Evolutionary conservation across 768 basidiomycete genomes (phyloP), one percentile per base, ranked within the genome.

Genomic region (Suillus placidus): DNA sequence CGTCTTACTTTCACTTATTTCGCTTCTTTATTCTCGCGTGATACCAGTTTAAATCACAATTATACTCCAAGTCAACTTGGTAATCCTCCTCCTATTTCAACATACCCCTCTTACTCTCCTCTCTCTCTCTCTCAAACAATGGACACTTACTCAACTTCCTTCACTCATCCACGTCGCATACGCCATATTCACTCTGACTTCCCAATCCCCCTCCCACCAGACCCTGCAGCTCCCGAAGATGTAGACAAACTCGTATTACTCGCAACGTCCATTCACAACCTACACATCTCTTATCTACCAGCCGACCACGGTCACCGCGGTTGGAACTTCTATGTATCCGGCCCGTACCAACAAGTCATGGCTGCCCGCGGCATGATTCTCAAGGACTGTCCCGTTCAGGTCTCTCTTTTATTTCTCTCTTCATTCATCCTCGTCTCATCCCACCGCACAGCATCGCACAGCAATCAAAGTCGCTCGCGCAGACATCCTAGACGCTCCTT

Each of bases 111-210:
- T 35, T 55, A 54, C 49, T 63, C 49, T 63, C 51, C 52, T 66
- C 60, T 65, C 54, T 37, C 32, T 37, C 20, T 37, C 43, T 18
- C 65, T 67, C 67, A 35, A 56, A 65, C 37, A 51, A 96, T 97
- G 95, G 95, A 97, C 77, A 88, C 96, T 76, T 97, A 96, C 86
- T 93, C 94, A 63, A 93, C 93, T 71, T 93, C 94, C 74, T 96
- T 97, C 85, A 90, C 90, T 71, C 91, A 92, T 81, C 94, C 94
- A 74, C 91, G 92, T 82, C 84, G 90, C 77, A 85, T 89, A 75
- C 88, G 88, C 74, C 85, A 86, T 79, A 80, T 83, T 81, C 87
- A 85, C 79, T 73, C 78, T 73, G 78, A 78, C 69, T 80, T 77
- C 79, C 78, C 75, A 66, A 80, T 64, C 23, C 80, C 81, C 67